Conservation (phyloP, 2,329 filamentous ascomycete genomes). For the Zasmidium citrigriseum region DNA sequence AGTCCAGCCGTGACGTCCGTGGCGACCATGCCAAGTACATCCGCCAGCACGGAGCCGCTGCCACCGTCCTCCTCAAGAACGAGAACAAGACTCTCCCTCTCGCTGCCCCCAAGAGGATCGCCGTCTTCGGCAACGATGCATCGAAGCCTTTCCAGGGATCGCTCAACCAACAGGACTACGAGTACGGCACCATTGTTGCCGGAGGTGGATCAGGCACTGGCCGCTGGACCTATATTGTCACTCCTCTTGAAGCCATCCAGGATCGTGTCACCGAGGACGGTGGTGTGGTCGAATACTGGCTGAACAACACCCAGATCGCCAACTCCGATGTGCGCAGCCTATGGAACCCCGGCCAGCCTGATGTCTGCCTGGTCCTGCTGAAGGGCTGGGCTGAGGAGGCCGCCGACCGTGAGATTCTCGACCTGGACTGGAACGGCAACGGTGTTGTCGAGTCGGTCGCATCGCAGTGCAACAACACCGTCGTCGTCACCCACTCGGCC, state of each 20-base stretch:
- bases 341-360: conserved; percentile 56
- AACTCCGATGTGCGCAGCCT: conserved; percentile 40
- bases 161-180: conserved; percentile 26
- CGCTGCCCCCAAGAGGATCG: conserved; percentile 43
- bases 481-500: conserved; percentile 31
- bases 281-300: conserved; percentile 38
- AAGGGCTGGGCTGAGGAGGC: conserved; percentile 32
- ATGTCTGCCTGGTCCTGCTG: conserved; percentile 37
- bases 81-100: conserved; percentile 55
- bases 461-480: conserved; percentile 36
- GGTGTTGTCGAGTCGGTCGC: conserved; percentile 30
- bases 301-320: conserved; percentile 34
- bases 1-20: conserved; percentile 56
- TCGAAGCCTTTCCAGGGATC: conserved; percentile 42
- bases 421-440: conserved; percentile 25
- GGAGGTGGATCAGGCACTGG: conserved; percentile 18
- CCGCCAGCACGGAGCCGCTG: conserved; percentile 7
- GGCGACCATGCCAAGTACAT: conserved; percentile 17
- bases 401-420: conserved; percentile 28
- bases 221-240: conserved; percentile 13
- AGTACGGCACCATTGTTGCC: conserved; percentile 32
- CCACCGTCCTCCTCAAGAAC: conserved; percentile 61
- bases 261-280: conserved; percentile 10
- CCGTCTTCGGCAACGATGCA: conserved; percentile 37
- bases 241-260: conserved; percentile 12